Evolutionary conservation across 2,329 filamentous ascomycete species (phyloP).

Genomic region (Exophiala sp.): DNA sequence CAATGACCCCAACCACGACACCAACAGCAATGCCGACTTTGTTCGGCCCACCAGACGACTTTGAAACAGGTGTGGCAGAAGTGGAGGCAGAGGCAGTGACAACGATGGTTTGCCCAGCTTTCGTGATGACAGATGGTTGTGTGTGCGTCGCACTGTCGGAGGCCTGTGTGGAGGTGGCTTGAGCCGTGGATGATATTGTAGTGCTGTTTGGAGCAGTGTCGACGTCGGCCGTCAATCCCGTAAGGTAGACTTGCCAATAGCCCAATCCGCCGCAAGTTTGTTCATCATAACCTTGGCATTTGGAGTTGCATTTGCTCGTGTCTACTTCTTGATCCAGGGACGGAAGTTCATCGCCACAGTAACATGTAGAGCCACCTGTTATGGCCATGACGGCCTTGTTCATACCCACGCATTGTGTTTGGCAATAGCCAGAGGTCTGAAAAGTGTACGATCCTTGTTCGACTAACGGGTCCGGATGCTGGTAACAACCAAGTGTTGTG

Average conservation of each 20-base stretch:
- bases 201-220: slow-evolving; percentile 28
- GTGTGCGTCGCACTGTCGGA: slow-evolving; percentile 30
- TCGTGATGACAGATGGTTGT: slow-evolving; percentile 21
- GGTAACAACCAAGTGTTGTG: slow-evolving; percentile 40
- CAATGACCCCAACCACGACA: slow-evolving; percentile 77
- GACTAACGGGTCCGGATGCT: slow-evolving; percentile 41
- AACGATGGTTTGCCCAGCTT: slow-evolving; percentile 34
- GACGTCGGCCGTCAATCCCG: slow-evolving; percentile 42
- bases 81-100: slow-evolving; percentile 34
- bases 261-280: slow-evolving; percentile 63
- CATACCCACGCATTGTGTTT: slow-evolving; percentile 44
- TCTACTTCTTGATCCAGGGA: slow-evolving; percentile 49
- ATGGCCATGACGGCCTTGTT: slow-evolving; percentile 57
- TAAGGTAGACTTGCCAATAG: slow-evolving; percentile 49
- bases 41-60: slow-evolving; percentile 48
- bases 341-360: slow-evolving; percentile 66
- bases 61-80: slow-evolving; percentile 28
- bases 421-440: slow-evolving; percentile 53
- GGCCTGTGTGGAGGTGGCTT: slow-evolving; percentile 32
- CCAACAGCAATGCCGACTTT: slow-evolving; percentile 82
- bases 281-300: slow-evolving; percentile 57
- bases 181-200: slow-evolving; percentile 42
- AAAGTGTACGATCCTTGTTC: slow-evolving; percentile 47
- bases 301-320: slow-evolving; percentile 56
- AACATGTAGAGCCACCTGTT: slow-evolving; percentile 59